Percentiles rank a stretch among this genome's conserved stretches.
These are phyloP conservation scores for Polytrichum formosum DNA, from an alignment of 225 moss, liverwort and hornwort genomes.

Conservation along the genomic window DNA sequence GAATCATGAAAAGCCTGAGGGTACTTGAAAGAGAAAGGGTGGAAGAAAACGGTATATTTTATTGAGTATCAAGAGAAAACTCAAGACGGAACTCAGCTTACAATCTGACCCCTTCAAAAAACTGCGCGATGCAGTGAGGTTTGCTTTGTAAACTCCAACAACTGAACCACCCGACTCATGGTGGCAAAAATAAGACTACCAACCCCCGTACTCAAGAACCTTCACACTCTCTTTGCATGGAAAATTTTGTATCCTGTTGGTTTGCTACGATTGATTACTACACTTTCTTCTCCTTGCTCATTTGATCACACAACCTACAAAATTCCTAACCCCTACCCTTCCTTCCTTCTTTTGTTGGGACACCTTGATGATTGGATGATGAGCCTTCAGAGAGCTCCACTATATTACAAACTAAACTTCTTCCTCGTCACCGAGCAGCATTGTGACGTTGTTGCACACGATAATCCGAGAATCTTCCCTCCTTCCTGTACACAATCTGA, in stretches of 20 bases:
- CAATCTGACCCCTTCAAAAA: background rate
- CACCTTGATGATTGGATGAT: no score
- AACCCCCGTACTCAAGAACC: background rate
- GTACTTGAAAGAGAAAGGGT: no score
- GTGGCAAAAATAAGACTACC: background rate
- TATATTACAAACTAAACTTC: no score
- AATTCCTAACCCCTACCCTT: background rate
- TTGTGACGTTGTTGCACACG: no score
- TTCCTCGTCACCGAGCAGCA: no score
- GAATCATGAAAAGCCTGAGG: no score
- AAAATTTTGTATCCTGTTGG: background rate
- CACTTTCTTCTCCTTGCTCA: background rate
- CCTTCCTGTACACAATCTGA: background rate
- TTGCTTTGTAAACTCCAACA: background rate
- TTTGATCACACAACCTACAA: constrained; percentile 2
- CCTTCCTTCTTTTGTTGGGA: no score
- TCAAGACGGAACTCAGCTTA: background rate
- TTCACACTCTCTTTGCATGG: background rate
- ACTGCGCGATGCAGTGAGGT: background rate
- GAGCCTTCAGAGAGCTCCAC: no score
- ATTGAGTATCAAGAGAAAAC: constrained; percentile 4
- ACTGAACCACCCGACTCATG: background rate
- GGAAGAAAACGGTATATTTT: background rate
- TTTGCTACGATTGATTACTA: background rate
- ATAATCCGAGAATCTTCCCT: no score